These are phyloP conservation scores for Penicillium dipodomyicola DNA, from an alignment of 495 filamentous ascomycete genomes.

Conservation along the genomic window DNA sequence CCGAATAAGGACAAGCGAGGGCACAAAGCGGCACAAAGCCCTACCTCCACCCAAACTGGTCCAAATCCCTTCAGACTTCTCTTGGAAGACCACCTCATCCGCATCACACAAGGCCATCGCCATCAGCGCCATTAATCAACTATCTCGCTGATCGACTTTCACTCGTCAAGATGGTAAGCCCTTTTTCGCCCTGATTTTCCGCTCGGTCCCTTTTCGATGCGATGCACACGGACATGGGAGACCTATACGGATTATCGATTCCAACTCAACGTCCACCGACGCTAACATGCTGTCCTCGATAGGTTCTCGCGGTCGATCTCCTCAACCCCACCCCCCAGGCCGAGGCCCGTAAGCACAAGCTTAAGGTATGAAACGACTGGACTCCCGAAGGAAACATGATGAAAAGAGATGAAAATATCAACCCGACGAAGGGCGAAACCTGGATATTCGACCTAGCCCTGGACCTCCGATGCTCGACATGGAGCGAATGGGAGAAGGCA, in stretches of 20 bases:
- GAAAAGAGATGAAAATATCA: constrained; percentile 7
- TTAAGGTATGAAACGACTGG: constrained; percentile 71
- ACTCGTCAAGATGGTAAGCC: constrained; percentile 52
- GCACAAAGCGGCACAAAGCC: constrained; percentile 31
- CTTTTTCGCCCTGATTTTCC: constrained; percentile 16
- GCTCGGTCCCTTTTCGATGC: constrained; percentile 7
- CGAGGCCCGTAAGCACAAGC: constrained; percentile 99
- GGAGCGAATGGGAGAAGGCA: constrained; percentile 8
- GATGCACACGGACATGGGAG: not conserved
- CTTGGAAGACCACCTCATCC: constrained; percentile 38
- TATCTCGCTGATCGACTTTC: constrained; percentile 48
- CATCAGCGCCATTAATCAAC: constrained; percentile 51
- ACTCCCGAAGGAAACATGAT: constrained; percentile 12
- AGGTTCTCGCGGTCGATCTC: constrained; percentile 99
- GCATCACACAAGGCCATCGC: constrained; percentile 47
- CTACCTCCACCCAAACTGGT: constrained; percentile 37
- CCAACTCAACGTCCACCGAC: not conserved
- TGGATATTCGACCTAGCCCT: constrained; percentile 6
- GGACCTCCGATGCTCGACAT: constrained; percentile 7
- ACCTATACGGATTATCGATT: not conserved
- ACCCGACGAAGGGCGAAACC: not conserved
- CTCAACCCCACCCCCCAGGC: constrained; percentile 94
- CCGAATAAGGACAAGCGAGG: constrained; percentile 42
- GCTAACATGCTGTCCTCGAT: constrained; percentile 27
- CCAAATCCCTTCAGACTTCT: constrained; percentile 43